These are phyloP conservation scores for Tulasnella sp. DNA, from an alignment of 768 basidiomycete genomes.

Conservation along the genomic window DNA sequence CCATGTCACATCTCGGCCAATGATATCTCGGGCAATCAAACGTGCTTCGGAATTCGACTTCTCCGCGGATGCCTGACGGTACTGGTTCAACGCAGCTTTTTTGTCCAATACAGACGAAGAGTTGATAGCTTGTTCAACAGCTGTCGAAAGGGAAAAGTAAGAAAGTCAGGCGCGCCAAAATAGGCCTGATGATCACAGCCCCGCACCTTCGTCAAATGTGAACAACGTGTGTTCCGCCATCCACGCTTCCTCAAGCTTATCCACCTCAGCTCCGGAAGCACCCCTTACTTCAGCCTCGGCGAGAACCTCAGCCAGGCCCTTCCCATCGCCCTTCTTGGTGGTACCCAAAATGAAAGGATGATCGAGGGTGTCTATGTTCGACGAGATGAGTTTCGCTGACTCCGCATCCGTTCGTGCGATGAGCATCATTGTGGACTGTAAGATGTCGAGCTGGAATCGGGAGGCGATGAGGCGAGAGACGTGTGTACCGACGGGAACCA, in stretches of 20 bases:
- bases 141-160: slow-evolving; percentile 27
- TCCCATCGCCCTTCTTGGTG: slow-evolving; percentile 30
- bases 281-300: slow-evolving; percentile 56
- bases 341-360: slow-evolving; percentile 43
- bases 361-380: slow-evolving; percentile 71
- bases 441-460: slow-evolving; percentile 83
- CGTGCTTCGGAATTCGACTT: slow-evolving; percentile 68
- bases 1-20: slow-evolving; percentile 69
- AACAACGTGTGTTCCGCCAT: slow-evolving; percentile 52
- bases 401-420: slow-evolving; percentile 92
- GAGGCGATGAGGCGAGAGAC: slow-evolving; percentile 73
- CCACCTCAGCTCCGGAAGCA: slow-evolving; percentile 55
- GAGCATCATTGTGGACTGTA: slow-evolving; percentile 78
- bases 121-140: slow-evolving; percentile 48
- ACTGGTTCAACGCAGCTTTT: slow-evolving; percentile 45
- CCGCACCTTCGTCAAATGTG: slow-evolving; percentile 75
- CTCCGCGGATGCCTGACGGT: slow-evolving; percentile 45
- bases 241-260: slow-evolving; percentile 69
- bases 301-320: slow-evolving; percentile 53
- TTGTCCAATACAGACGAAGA: slow-evolving; percentile 42
- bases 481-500: slow-evolving; percentile 84
- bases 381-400: slow-evolving; percentile 72
- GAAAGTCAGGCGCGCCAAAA: background rate
- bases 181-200: no score
- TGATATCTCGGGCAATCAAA: slow-evolving; percentile 58